These are phyloP conservation scores for Daldinia sp. DNA, from an alignment of 2,329 filamentous ascomycete species.

Conservation along the genomic window DNA sequence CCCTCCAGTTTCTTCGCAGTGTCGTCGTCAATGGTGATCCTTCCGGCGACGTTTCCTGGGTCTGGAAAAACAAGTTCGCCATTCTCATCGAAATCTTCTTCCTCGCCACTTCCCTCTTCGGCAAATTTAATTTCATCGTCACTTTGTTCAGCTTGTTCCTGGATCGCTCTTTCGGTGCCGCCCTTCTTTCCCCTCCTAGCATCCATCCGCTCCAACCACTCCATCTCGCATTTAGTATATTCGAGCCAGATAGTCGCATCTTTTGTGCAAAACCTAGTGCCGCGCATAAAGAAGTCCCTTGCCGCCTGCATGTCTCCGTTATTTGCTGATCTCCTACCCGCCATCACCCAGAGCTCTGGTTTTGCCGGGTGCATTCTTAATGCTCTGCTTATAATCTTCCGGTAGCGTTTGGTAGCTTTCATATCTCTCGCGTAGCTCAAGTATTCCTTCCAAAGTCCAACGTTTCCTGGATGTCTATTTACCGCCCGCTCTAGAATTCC, in stretches of 20 bases:
- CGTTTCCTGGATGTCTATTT: constrained; percentile 81
- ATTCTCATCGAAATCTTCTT: constrained; percentile 53
- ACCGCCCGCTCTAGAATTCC: constrained; percentile 89
- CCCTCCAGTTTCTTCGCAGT: constrained; percentile 64
- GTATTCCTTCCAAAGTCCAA: constrained; percentile 89
- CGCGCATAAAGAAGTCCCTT: constrained; percentile 85
- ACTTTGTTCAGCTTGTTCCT: constrained; percentile 62
- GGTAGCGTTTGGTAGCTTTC: constrained; percentile 72
- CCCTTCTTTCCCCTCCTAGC: constrained; percentile 65
- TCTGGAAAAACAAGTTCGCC: constrained; percentile 55
- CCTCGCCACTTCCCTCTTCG: constrained; percentile 56
- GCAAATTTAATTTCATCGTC: constrained; percentile 56
- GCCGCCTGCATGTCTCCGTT: constrained; percentile 89
- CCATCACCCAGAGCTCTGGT: constrained; percentile 85
- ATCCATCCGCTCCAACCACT: constrained; percentile 85
- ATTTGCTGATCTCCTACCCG: constrained; percentile 77
- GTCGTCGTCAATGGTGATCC: constrained; percentile 57
- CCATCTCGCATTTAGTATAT: constrained; percentile 90
- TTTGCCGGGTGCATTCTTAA: constrained; percentile 87
- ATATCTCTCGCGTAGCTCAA: constrained; percentile 79
- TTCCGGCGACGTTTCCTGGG: constrained; percentile 50
- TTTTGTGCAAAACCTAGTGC: constrained; percentile 85
- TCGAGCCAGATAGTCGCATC: constrained; percentile 83
- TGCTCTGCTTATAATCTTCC: constrained; percentile 70
- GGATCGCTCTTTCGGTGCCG: constrained; percentile 55